Conservation (phyloP, 768 basidiomycete species). For the Rhodocollybia butyracea region DNA sequence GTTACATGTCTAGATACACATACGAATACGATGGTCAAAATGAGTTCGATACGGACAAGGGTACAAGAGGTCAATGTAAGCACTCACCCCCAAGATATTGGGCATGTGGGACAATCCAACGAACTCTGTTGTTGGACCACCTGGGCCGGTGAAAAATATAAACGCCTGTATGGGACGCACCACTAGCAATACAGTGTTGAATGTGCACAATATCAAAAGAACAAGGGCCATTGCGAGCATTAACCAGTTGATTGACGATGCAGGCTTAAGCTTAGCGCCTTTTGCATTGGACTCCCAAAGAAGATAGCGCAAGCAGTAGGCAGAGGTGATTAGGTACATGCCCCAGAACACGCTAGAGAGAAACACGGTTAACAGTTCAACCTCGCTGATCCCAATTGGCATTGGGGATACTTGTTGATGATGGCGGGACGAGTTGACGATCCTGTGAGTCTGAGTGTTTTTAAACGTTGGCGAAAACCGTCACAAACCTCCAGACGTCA, state of each 20-base stretch:
- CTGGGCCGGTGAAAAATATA: conserved; percentile 11
- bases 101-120: conserved; percentile 12
- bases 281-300: background rate
- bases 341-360: conserved; percentile 7
- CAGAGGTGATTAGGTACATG: conserved; percentile 6
- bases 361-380: conserved; percentile 5
- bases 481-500: no score
- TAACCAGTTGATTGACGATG: conserved; percentile 10
- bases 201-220: conserved; percentile 11
- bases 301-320: background rate
- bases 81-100: conserved; percentile 11
- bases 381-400: conserved; percentile 2
- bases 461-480: no score
- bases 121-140: conserved; percentile 8
- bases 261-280: background rate
- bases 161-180: conserved; percentile 13
- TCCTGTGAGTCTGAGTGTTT: no score
- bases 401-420: no score
- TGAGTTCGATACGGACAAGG: background rate
- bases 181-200: conserved; percentile 10
- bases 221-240: conserved; percentile 11
- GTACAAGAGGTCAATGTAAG: background rate
- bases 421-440: no score
- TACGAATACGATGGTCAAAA: background rate
- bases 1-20: conserved; percentile 6